Base-by-base conservation (phyloP, 73 alveolate genomes). In the Diophrys sp. region DNA sequence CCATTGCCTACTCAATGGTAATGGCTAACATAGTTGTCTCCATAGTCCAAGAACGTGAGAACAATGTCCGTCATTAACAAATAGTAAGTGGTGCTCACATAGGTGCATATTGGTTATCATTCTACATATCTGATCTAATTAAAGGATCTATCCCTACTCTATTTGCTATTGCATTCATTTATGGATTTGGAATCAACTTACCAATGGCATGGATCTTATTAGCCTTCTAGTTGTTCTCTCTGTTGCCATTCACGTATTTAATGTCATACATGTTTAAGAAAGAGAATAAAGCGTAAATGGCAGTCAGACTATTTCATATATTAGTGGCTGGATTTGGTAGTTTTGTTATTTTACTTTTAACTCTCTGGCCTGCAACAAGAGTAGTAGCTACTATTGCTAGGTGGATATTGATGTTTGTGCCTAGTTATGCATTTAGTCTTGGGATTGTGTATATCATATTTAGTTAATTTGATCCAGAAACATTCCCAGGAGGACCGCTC, bases 1-100 rank as follows among this genome's bases (percentile, higher is more conserved):
- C 98, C 1, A 86, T 97, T n/a, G 99, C 98, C 18, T 92, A 95
- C 76, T 83, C 99, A 18, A 81, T 97, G 77, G 94, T 97, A 28
- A 99, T 99, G 1, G 94, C 99, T n/a, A 82, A 91, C 75, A 87
- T 97, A 24, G 85, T 95, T 26, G 78, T 92, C 44, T 82, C 85
- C 57, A 90, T 94, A 54, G 89, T 96, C 28, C 87, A 83, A 33
- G 99, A 97, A 86, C 94, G 97, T 86, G 98, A 92, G 79, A 87
- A 82, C 70, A 94, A 92, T 80, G 86, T 97, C 56, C 96, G 96
- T 78, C 99, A 97, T 87, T 88, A 93, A 81, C 95, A 97, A 75
- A 66, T 94, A 44, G 84, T 97, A 18, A 84, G 97, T 62, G 99
- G 99, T 55, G 79, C 96, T 29, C 77, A 94, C 30, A 67, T 92